Evolutionary conservation across 2,329 filamentous ascomycete genomes (phyloP), one percentile per base, ranked within the genome.

Genomic region (Alternaria brassicicola): DNA sequence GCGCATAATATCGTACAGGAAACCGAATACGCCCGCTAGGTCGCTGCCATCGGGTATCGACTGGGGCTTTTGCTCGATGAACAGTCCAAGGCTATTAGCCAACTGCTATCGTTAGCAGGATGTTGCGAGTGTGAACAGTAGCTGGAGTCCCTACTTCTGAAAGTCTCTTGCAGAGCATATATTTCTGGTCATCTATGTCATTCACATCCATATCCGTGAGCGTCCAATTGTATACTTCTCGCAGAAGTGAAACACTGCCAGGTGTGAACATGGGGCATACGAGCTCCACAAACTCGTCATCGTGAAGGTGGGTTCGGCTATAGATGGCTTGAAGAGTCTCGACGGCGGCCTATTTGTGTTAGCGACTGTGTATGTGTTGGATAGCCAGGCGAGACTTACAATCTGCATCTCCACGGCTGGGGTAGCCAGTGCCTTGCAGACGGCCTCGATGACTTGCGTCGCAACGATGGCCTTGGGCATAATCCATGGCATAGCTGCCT

Each of bases 91-190:
- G 69, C 91, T 91, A 23, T 93, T 94, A 9, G 97, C 82, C 81
- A 97, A 87, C 91, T 95, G 64, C 30, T 2, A 9, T 19, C 0
- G 47, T 74, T 57, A 74, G 71, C 61, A 50, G 60, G 47, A 52
- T 13, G 21, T 33, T 46, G 62, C 46, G 52, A 61, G 36, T 52
- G 30, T 35, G 30, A 39, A 31, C 36, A n/a, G 35, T 28, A 6
- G 15, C 25, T 12, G 23, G 35, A 47, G 8, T 51, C 17, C 79
- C 65, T 83, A 93, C 91, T 85, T 99, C 95, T 1, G 93, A 93
- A 45, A 98, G 86, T 78, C 96, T 97, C 80, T 98, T 98, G 38
- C 91, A 88, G 66, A 97, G 88, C 54, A 92, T 88, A 75, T 99
- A 98, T 74, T 93, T 96, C 71, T 93, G 89, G 70, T 97, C 92